Base-by-base conservation (phyloP, 805 yeast species). In the Ogataea allantospora region DNA sequence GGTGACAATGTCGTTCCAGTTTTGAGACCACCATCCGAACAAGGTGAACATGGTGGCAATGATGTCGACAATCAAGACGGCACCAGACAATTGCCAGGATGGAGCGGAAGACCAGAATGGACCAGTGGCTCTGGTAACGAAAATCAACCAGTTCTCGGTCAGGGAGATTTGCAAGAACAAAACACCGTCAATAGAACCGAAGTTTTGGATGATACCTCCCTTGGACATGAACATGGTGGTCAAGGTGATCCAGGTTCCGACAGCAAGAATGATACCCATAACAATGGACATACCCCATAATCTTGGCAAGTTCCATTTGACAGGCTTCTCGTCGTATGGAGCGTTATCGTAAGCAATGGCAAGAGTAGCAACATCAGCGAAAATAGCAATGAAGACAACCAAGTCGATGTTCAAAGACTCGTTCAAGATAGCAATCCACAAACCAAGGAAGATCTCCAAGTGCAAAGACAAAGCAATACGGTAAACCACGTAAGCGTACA, bases 291-390 rank as follows among this genome's bases (percentile, higher is more conserved):
- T 83, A 77, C 95, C 93, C 96, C 96, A 88, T 71, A 88, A 78
- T 79, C 93, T 83, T 70, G 95, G 95, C 60, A 85, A 71, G 83
- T 88, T 87, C 96, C 96, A 88, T 73, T 88, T 88, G 58, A 88
- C 96, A 57, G 96, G 96, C 63, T 71, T 70, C 66, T 84, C 88
- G 64, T 89, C 88, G 75, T 73, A 88, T 57, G 96, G 96, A 73
- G 96, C 96, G 60, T 88, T 88, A 71, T 88, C 96, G 75, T 88
- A 88, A 67, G 96, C 96, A 77, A 88, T 88, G 60, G 96, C 93
- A 63, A 88, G 77, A 63, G 96, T 88, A 57, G 96, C 96, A 76
- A 88, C 93, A 74, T 88, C 96, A 64, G 96, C 96, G 67, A 88
- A 88, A 65, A 88, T 88, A 54, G 96, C 96, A 81, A 88, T 86